Percentiles rank a stretch among this genome's conserved stretches.
Evolutionary conservation across 1,284 basidiomycete species (phyloP).

Genomic region (Ganoderma sp.): DNA sequence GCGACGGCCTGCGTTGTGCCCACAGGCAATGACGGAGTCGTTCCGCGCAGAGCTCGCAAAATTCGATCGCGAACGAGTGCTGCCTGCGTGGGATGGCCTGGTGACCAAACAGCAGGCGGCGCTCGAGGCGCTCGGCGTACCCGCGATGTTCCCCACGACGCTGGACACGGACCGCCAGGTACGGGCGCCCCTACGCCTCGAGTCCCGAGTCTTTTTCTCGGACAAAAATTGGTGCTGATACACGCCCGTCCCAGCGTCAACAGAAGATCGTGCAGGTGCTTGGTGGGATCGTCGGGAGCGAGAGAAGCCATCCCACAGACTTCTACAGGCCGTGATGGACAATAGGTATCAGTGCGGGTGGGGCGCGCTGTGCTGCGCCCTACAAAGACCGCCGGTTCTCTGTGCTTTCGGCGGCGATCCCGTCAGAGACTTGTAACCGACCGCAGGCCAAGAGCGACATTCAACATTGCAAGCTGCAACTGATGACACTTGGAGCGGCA

Average conservation of each 20-base stretch:
- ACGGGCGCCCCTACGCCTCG: slow-evolving; percentile 29
- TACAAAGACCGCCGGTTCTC: background rate
- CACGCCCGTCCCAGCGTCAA: slow-evolving; percentile 47
- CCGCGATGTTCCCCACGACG: slow-evolving; percentile 68
- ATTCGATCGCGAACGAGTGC: slow-evolving; percentile 68
- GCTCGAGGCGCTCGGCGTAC: slow-evolving; percentile 64
- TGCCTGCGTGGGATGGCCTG: slow-evolving; percentile 78
- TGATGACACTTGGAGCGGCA: background rate
- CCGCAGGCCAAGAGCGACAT: background rate
- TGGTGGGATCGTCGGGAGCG: slow-evolving; percentile 46
- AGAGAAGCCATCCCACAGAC: slow-evolving; percentile 18
- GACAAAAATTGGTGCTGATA: slow-evolving; percentile 17
- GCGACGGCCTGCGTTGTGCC: slow-evolving; percentile 10
- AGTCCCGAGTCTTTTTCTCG: background rate
- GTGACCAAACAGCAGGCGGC: slow-evolving; percentile 68
- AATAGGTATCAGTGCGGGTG: background rate
- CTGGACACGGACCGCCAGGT: slow-evolving; percentile 62
- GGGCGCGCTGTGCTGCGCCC: slow-evolving; percentile 1
- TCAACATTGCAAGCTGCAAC: background rate
- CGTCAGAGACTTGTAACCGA: background rate
- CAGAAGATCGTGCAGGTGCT: slow-evolving; percentile 57
- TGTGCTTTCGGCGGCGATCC: background rate
- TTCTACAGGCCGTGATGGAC: slow-evolving; percentile 16
- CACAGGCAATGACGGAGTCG: slow-evolving; percentile 64
- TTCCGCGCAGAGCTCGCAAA: slow-evolving; percentile 65